A percentile compares a stretch with the other conserved stretches of the same genome.
These are phyloP conservation scores for Naganishia sp. DNA, from an alignment of 1,284 basidiomycete genomes.

Conservation along the genomic window DNA sequence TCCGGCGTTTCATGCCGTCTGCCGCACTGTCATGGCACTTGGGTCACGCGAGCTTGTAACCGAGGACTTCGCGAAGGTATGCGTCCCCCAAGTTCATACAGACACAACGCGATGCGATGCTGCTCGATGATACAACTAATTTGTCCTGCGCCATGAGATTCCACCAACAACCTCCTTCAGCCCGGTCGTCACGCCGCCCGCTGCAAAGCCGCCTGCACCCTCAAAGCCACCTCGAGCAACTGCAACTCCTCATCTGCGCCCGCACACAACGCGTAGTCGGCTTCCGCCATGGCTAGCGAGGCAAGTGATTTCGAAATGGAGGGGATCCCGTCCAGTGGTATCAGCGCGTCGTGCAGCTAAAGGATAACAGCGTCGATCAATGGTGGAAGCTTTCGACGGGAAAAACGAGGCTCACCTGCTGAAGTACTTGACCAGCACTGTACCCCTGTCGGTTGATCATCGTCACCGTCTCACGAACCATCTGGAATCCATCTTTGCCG, in stretches of 20 bases:
- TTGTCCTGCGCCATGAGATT: no score
- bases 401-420: slow-evolving; percentile 64
- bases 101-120: no score
- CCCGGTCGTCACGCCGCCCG: background rate
- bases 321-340: slow-evolving; percentile 75
- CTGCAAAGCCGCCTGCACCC: slow-evolving; percentile 66
- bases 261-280: slow-evolving; percentile 93
- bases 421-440: slow-evolving; percentile 84
- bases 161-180: background rate
- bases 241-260: slow-evolving; percentile 98
- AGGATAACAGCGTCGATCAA: background rate
- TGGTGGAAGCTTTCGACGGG: background rate
- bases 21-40: no score
- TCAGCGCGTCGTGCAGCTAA: slow-evolving; percentile 87
- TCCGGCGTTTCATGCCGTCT: no score
- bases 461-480: slow-evolving; percentile 71
- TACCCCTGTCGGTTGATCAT: slow-evolving; percentile 82
- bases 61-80: no score
- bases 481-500: slow-evolving; percentile 65
- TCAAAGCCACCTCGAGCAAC: slow-evolving; percentile 81
- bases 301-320: slow-evolving; percentile 79
- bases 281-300: slow-evolving; percentile 85
- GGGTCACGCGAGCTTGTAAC: no score
- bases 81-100: no score
- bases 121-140: no score